Conservation (phyloP, 1,284 basidiomycete genomes). For the Ustilago tritici region DNA sequence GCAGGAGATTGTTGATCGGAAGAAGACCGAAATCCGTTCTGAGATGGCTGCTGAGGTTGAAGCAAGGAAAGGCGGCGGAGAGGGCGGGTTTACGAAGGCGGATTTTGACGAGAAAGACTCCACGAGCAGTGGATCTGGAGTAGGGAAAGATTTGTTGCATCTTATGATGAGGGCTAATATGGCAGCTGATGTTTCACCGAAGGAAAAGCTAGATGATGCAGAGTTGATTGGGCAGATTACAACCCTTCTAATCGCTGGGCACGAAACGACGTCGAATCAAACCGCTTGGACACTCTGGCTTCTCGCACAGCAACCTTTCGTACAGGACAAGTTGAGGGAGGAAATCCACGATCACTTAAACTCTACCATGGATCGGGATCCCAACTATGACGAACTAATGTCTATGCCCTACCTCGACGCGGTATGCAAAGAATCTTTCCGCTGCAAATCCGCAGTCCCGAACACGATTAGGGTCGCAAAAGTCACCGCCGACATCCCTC, state of each 20-base stretch:
- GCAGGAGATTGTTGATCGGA: slow-evolving; percentile 49
- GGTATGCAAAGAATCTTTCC: slow-evolving; percentile 60
- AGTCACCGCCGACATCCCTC: slow-evolving; percentile 54
- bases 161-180: slow-evolving; percentile 65
- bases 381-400: slow-evolving; percentile 57
- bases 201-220: slow-evolving; percentile 54
- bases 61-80: slow-evolving; percentile 1
- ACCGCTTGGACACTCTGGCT: slow-evolving; percentile 61
- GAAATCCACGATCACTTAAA: slow-evolving; percentile 58
- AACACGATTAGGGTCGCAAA: slow-evolving; percentile 51
- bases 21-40: slow-evolving; percentile 48
- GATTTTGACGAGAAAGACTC: slow-evolving; percentile 51
- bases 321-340: slow-evolving; percentile 55
- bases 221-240: slow-evolving; percentile 64
- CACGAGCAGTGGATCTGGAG: neutral
- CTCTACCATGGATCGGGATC: slow-evolving; percentile 34
- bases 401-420: slow-evolving; percentile 59
- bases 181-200: slow-evolving; percentile 52
- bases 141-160: slow-evolving; percentile 62
- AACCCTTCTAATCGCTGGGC: slow-evolving; percentile 64
- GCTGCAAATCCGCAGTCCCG: slow-evolving; percentile 51
- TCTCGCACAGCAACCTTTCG: slow-evolving; percentile 39
- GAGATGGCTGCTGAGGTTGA: slow-evolving; percentile 50
- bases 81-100: slow-evolving; percentile 46
- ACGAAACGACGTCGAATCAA: slow-evolving; percentile 66